Evolutionary conservation across 1,139 yeast species (phyloP).

Genomic region (Suzukiozyma palmioleophila): DNA sequence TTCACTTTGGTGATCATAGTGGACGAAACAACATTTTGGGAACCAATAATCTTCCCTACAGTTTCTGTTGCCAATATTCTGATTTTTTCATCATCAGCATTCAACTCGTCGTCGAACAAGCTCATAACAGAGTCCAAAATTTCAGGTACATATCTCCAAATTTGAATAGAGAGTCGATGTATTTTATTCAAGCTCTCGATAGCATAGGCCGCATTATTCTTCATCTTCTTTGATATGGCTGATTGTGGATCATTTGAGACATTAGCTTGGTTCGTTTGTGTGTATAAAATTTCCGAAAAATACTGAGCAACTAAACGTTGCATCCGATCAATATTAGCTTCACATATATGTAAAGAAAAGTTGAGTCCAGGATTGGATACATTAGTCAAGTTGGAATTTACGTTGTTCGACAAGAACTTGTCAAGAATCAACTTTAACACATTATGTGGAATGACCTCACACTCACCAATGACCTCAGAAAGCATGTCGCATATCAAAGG

Average conservation of each 20-base stretch:
- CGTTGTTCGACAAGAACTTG: slow-evolving; percentile 31
- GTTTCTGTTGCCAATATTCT: slow-evolving; percentile 71
- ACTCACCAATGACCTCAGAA: slow-evolving; percentile 74
- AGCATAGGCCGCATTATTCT: slow-evolving; percentile 16
- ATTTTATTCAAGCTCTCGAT: slow-evolving; percentile 50
- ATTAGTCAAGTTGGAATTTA: slow-evolving; percentile 16
- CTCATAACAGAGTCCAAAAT: slow-evolving; percentile 72
- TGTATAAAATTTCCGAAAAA: slow-evolving; percentile 71
- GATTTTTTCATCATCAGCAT: slow-evolving; percentile 61
- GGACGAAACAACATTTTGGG: slow-evolving; percentile 16
- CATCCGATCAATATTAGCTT: slow-evolving; percentile 67
- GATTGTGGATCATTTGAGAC: slow-evolving; percentile 18
- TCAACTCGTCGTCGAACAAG: slow-evolving; percentile 73
- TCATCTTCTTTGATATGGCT: not conserved
- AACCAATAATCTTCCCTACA: slow-evolving; percentile 62
- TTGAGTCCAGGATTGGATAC: slow-evolving; percentile 56
- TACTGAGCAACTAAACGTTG: slow-evolving; percentile 76
- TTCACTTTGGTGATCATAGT: slow-evolving; percentile 38
- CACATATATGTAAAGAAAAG: slow-evolving; percentile 66
- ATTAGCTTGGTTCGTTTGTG: slow-evolving; percentile 29
- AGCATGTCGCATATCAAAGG: slow-evolving; percentile 64
- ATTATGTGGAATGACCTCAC: slow-evolving; percentile 59
- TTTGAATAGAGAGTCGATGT: slow-evolving; percentile 58
- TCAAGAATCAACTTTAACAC: slow-evolving; percentile 61
- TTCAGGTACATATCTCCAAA: slow-evolving; percentile 81